These are phyloP conservation scores for Centella asiatica DNA, from an alignment of 129 eudicot species.

Conservation along the genomic window DNA sequence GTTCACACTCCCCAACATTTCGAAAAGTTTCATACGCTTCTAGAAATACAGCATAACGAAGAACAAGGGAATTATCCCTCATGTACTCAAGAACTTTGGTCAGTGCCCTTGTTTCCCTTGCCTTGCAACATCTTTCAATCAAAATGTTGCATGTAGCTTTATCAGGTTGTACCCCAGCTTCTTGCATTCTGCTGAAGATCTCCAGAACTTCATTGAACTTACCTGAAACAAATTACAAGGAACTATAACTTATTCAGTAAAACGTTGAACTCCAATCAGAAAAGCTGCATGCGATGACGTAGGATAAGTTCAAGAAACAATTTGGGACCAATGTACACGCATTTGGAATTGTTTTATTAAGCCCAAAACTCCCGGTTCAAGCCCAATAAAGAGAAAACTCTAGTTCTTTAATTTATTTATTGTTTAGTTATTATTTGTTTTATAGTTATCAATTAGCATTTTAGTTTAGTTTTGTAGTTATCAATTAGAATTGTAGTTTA, in stretches of 20 bases:
- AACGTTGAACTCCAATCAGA: neutral
- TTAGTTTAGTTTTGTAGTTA: too few relatives aligned
- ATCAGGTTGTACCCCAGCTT: slow-evolving; percentile 87
- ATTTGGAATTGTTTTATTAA: too few relatives aligned
- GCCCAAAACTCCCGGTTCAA: too few relatives aligned
- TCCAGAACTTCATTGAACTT: slow-evolving; percentile 57
- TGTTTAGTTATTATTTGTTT: too few relatives aligned
- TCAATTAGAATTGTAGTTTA: too few relatives aligned
- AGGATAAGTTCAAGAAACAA: neutral
- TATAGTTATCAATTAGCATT: too few relatives aligned
- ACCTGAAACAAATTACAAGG: slow-evolving; percentile 33
- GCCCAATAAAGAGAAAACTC: too few relatives aligned
- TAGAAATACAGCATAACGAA: slow-evolving; percentile 54
- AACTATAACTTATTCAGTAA: slow-evolving; percentile 8
- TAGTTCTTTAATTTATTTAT: too few relatives aligned
- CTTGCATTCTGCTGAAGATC: slow-evolving; percentile 78
- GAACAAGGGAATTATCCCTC: slow-evolving; percentile 70
- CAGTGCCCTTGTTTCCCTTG: slow-evolving; percentile 57
- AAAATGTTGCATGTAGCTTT: slow-evolving; percentile 90
- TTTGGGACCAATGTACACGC: too few relatives aligned
- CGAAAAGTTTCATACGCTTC: slow-evolving; percentile 49
- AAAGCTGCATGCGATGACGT: neutral
- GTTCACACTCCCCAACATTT: slow-evolving; percentile 36
- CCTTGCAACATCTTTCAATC: slow-evolving; percentile 51
- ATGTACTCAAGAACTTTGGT: slow-evolving; percentile 59